Base-by-base conservation (phyloP, 116 monocot genomes). In the Posidonia oceanica region DNA sequence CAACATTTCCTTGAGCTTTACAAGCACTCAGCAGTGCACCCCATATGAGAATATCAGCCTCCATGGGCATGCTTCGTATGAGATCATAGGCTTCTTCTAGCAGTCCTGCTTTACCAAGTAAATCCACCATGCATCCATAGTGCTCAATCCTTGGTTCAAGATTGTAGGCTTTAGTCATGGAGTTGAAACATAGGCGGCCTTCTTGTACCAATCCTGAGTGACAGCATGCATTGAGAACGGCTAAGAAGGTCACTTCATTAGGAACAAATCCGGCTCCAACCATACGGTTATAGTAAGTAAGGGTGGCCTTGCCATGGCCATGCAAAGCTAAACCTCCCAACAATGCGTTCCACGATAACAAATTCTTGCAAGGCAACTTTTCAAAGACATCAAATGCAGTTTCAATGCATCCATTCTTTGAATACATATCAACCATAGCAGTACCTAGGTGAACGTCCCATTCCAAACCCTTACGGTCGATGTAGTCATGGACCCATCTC, bases 51-150 rank as follows among this genome's bases (percentile, higher is more conserved):
- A 75, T 75, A 74, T 84, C 92, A 64, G 74, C 72, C 64, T 54
- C 79, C 85, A 86, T 76, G 40, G 88, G 88, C 91, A 91, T 91
- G 39, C 68, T 3, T 76, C 65, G 77, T 36, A 88, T 69, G 18
- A 88, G 71, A 58, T 81, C 78, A 72, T 78, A 75, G 44, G 92
- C 85, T 71, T 92, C 88, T 40, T 68, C 55, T 39, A 88, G 20
- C 37, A 88, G 69, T 18, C 84, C 86, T 17, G 88, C 88, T 71
- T 82, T 81, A 16, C 86, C 69, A 37, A 92, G 84, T 65, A 92
- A 72, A 77, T 88, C 92, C 58, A 92, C 78, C 84, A 88, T 86
- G 78, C 92, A 88, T 39, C 88, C 88, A 67, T 80, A 88, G 76
- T 88, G 92, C 66, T 84, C 88, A 54, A 86, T 79, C 67, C 63